Evolutionary conservation across 345 rosid genomes (phyloP).

Genomic region (Microcos paniculata): DNA sequence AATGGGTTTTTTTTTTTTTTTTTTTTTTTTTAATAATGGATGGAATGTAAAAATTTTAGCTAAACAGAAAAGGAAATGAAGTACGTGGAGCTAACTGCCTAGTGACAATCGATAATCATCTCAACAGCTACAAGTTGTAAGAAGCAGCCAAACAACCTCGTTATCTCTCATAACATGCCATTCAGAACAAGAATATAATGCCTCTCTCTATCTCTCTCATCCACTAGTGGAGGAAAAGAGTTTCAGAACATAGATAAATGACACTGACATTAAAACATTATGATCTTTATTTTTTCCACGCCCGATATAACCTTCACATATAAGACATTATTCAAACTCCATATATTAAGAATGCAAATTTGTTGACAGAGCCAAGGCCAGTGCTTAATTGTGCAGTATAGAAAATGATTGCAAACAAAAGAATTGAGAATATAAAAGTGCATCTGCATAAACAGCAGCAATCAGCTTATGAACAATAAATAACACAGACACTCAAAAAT

Average conservation of each 20-base stretch:
- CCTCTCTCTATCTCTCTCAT: background rate
- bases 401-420: too few species aligned
- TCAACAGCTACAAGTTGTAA: background rate
- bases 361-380: background rate
- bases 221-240: background rate
- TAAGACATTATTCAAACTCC: background rate
- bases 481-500: conserved; percentile 1
- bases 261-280: background rate
- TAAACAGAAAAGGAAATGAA: background rate
- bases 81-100: background rate
- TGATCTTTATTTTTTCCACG: background rate
- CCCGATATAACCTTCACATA: background rate
- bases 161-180: background rate
- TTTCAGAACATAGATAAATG: background rate
- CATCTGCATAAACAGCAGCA: background rate
- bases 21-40: background rate
- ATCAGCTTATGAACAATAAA: background rate
- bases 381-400: background rate
- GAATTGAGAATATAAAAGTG: too few species aligned
- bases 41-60: background rate
- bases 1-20: background rate
- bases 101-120: background rate
- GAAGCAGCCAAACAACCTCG: background rate
- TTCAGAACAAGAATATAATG: background rate
- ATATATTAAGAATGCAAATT: background rate